Base-by-base conservation (phyloP, 2,329 filamentous ascomycete species). In the Sarocladium strictum region DNA sequence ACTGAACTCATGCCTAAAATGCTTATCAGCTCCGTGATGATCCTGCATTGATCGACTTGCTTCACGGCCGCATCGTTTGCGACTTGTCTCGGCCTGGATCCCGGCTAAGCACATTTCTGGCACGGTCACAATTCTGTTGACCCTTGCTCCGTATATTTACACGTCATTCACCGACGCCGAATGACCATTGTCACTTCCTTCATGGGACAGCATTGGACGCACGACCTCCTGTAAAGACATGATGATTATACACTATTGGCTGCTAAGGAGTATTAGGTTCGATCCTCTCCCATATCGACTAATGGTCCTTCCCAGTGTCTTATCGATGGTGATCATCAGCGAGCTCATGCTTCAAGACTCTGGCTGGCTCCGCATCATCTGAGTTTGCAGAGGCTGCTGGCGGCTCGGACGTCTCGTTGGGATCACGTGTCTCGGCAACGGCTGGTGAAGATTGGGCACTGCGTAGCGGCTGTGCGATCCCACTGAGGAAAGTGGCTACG, bases 211-310 rank as follows among this genome's bases (percentile, higher is more conserved):
- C 17, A 17, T 43, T 43, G n/a, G n/a, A 6, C 5, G 47, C 47
- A 33, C 35, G 29, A 21, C 27, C 35, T 33, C 35, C 47, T 23
- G 17, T 21, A 23, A 51, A 21, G 47, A 51, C 15, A 51, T 51
- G 17, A 33, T 32, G 27, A 51, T 51, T 51, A 51, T 35, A 51
- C 47, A 51, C 47, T 51, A 51, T 23, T 51, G 47, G 47, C 10
- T 33, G 29, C 6, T 17, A 15, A 51, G 26, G 27, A 3, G 5
- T 51, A 51, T 51, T 51, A 51, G 47, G 47, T 19, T 33, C n/a
- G 29, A 23, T 5, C 5, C 17, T 35, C 47, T 6, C 21, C 47
- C 17, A 21, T 23, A 7, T 24, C 47, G 9, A 24, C 27, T 10
- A 12, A 6, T 33, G 17, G 27, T 10, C n/a, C 5, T 47, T 47